These are phyloP conservation scores for Talaromyces borbonicus DNA, from an alignment of 495 filamentous ascomycete species.

Conservation along the genomic window DNA sequence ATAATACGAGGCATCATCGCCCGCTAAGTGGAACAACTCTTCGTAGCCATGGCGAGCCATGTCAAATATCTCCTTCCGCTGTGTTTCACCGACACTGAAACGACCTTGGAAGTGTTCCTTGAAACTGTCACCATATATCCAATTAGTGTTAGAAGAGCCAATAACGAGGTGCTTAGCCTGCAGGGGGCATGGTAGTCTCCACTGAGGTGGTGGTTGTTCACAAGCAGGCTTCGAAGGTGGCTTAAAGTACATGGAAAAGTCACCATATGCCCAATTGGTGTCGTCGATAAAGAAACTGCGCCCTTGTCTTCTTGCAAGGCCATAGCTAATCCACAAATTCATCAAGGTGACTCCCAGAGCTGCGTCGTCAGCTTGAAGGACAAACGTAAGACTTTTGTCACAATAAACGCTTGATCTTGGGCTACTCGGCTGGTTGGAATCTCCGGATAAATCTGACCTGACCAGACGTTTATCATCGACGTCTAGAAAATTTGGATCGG, in stretches of 20 bases:
- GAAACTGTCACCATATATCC: slow-evolving; percentile 49
- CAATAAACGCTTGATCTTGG: slow-evolving; percentile 42
- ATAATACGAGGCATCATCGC: slow-evolving; percentile 49
- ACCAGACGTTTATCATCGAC: slow-evolving; percentile 41
- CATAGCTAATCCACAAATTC: slow-evolving; percentile 68
- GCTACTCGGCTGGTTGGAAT: no score
- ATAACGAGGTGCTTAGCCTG: slow-evolving; percentile 57
- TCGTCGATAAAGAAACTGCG: slow-evolving; percentile 70
- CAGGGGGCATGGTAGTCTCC: slow-evolving; percentile 62
- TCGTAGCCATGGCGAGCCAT: slow-evolving; percentile 55
- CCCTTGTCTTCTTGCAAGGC: slow-evolving; percentile 56
- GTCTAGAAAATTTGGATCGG: slow-evolving; percentile 57
- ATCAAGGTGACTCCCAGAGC: slow-evolving; percentile 61
- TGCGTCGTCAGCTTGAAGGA: slow-evolving; percentile 55
- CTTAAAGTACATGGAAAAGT: slow-evolving; percentile 56
- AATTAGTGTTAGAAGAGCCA: slow-evolving; percentile 48
- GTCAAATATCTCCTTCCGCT: slow-evolving; percentile 45
- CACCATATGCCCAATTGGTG: slow-evolving; percentile 65
- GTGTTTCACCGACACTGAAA: slow-evolving; percentile 33
- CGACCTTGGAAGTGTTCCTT: slow-evolving; percentile 37
- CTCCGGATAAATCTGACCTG: no score
- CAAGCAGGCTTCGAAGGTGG: slow-evolving; percentile 47
- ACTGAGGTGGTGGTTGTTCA: slow-evolving; percentile 47
- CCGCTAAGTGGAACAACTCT: slow-evolving; percentile 49
- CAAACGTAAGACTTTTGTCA: slow-evolving; percentile 56